Conservation (phyloP, 331 rosid genomes). For the Prunus yedoensis region DNA sequence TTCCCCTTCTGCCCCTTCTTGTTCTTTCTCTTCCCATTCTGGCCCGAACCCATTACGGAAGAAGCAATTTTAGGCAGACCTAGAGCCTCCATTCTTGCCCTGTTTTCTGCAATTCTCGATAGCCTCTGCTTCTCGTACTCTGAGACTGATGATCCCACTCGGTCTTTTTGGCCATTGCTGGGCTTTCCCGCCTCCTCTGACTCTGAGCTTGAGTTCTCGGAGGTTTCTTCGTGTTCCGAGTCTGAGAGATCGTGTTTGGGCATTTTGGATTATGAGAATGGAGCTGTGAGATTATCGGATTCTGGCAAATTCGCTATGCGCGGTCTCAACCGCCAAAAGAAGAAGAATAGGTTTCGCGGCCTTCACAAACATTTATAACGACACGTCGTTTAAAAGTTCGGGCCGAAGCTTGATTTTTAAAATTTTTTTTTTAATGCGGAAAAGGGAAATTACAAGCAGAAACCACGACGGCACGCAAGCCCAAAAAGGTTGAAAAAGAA, state of each 20-base stretch:
- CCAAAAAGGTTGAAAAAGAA: no score
- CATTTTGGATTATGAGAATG: conserved; percentile 10
- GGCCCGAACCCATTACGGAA: conserved; percentile 38
- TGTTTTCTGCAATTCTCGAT: conserved; percentile 79
- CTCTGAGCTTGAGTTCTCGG: conserved; percentile 33
- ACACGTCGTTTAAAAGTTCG: no score
- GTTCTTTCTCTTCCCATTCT: conserved; percentile 11
- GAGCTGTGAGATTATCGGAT: not conserved
- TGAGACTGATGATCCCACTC: conserved; percentile 10
- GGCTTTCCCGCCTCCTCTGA: conserved; percentile 32
- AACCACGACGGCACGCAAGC: no score
- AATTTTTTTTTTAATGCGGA: no score
- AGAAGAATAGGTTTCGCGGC: no score
- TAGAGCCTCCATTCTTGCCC: conserved; percentile 69
- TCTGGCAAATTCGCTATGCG: not conserved
- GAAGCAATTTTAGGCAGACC: conserved; percentile 64
- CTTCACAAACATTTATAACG: no score
- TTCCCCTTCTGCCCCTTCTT: conserved; percentile 36
- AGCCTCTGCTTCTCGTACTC: conserved; percentile 82
- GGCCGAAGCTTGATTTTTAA: no score
- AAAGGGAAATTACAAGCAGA: no score
- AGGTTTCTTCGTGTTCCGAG: conserved; percentile 21
- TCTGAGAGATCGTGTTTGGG: not conserved
- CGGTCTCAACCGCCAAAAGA: no score
- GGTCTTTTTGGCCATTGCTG: conserved; percentile 5